Base-by-base conservation (phyloP, 139 green algal species). In the Chlamydomonas incerta region DNA sequence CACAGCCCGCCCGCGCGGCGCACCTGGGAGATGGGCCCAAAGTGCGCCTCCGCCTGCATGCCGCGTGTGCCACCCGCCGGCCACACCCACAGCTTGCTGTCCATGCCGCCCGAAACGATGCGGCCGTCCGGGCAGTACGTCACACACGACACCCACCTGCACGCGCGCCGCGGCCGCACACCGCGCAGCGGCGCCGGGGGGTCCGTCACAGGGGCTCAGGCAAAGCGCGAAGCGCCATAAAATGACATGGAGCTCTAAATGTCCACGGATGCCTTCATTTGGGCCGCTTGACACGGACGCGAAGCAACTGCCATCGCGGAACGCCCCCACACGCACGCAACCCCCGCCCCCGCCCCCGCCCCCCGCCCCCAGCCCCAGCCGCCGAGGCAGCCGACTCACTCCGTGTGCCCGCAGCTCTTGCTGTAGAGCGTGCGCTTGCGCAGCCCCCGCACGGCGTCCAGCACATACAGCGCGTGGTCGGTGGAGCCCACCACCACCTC, bases 21-120 rank as follows among this genome's bases (percentile, higher is more conserved):
- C 60, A 95, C 85, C 70, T 90, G 84, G 0, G 89, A 91, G 9
- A 96, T 89, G 31, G 93, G 89, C 0, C 81, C 91, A 34, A 77
- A 74, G 84, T 96, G 93, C 15, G 88, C 94, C 67, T 88, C 74
- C 79, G 94, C 87, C 62, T 90, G 47, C 35, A 85, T 86, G 46
- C 90, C 90, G 0, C 85, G 72, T 13, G 60, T 74, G 58, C 74
- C 80, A 10, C 90, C 83, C 1, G 84, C 34, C 3, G 89, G 73
- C 95, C 95, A 98, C 66, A 98, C 80, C 88, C 94, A 97, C 34
- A 98, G 74, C 46, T 88, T 87, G 29, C 82, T 87, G 87, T 98
- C 95, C 93, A 97, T 96, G 50, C 94, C 94, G 15, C 94, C 94
- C 41, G 92, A 96, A 20, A 96, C 77, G 5, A 97, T 83, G 4